Conservation (phyloP, 1,284 basidiomycete genomes). For the Schizophyllum commune region DNA sequence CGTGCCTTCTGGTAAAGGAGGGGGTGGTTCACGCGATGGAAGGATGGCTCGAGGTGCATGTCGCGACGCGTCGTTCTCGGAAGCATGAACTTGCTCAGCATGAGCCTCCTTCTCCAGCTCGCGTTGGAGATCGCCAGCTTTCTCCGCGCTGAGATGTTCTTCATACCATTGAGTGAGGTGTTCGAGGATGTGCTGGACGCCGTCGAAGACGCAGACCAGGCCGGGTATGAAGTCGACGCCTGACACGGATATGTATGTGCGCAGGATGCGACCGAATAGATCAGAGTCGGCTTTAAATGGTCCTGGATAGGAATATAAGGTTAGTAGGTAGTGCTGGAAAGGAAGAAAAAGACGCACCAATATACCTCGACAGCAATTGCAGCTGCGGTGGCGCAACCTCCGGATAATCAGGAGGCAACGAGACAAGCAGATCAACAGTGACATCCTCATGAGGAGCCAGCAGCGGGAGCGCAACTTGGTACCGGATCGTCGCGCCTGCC, state of each 20-base stretch:
- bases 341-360: conserved; percentile 41
- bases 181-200: conserved; percentile 71
- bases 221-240: conserved; percentile 72
- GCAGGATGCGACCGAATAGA: conserved; percentile 72
- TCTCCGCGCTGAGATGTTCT: conserved; percentile 48
- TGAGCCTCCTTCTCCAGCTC: conserved; percentile 39
- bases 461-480: conserved; percentile 28
- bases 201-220: conserved; percentile 82
- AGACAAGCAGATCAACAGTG: conserved; percentile 61
- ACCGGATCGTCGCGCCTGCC: conserved; percentile 31
- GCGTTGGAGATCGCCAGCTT: conserved; percentile 47
- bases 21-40: conserved; percentile 6
- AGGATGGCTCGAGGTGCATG: not conserved
- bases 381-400: conserved; percentile 67
- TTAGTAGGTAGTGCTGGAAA: not conserved
- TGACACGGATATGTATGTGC: conserved; percentile 73
- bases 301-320: not conserved
- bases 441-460: conserved; percentile 44
- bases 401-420: conserved; percentile 70
- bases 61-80: conserved; percentile 3
- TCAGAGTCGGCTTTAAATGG: conserved; percentile 58
- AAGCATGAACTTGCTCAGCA: conserved; percentile 5
- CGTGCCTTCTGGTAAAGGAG: conserved; percentile 50
- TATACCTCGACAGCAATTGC: conserved; percentile 79
- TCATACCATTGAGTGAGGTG: conserved; percentile 66